These are phyloP conservation scores for Ustilago trichophora DNA, from an alignment of 1,284 basidiomycete genomes.

Conservation along the genomic window DNA sequence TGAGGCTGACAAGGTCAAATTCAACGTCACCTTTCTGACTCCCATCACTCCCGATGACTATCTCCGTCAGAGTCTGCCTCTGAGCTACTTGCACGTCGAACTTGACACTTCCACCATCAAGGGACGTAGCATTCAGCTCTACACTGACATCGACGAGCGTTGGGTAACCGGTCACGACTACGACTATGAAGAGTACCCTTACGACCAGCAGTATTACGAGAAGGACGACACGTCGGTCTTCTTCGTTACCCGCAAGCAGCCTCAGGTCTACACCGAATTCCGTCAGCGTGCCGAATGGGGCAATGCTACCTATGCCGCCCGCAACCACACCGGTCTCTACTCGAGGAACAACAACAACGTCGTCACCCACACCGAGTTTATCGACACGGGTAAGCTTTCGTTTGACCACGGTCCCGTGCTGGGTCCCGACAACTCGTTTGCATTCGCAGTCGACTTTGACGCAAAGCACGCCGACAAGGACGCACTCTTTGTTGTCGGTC, in stretches of 20 bases:
- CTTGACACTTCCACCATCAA: slow-evolving; percentile 43
- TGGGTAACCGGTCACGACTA: slow-evolving; percentile 64
- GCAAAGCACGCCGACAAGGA: slow-evolving; percentile 47
- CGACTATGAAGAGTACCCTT: slow-evolving; percentile 54
- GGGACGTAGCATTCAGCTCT: slow-evolving; percentile 49
- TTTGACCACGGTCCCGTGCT: slow-evolving; percentile 49
- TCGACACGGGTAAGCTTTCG: slow-evolving; percentile 51
- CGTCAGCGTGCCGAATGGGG: slow-evolving; percentile 66
- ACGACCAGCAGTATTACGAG: slow-evolving; percentile 47
- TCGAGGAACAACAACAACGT: slow-evolving; percentile 63
- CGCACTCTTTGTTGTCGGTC: slow-evolving; percentile 57
- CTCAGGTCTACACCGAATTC: slow-evolving; percentile 59
- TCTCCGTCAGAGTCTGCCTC: slow-evolving; percentile 60
- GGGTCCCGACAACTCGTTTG: slow-evolving; percentile 62
- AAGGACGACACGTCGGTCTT: slow-evolving; percentile 50
- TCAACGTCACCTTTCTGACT: slow-evolving; percentile 63
- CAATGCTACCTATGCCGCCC: slow-evolving; percentile 54
- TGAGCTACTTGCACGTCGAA: slow-evolving; percentile 62
- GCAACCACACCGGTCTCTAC: slow-evolving; percentile 49
- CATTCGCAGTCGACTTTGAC: slow-evolving; percentile 59
- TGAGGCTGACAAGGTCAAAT: slow-evolving; percentile 54
- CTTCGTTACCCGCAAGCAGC: slow-evolving; percentile 52
- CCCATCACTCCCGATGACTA: slow-evolving; percentile 61
- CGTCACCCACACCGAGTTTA: slow-evolving; percentile 57
- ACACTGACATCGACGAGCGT: slow-evolving; percentile 60